Evolutionary conservation across 2,329 filamentous ascomycete species (phyloP).

Genomic region (Diplodia corticola): DNA sequence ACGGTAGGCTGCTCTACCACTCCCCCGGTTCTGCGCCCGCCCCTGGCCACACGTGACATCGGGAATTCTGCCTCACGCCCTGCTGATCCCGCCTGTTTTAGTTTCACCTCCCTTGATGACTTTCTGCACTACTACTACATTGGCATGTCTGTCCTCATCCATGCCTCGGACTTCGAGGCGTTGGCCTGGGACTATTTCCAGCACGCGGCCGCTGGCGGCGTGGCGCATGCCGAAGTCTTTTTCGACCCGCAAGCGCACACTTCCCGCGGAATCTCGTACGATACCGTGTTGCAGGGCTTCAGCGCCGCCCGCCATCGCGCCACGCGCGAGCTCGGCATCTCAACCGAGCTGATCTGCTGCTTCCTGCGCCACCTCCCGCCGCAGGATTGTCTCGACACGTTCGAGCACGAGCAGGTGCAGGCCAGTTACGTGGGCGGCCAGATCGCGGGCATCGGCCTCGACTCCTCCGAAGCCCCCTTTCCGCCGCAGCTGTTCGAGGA

Average conservation of each 20-base stretch:
- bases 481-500: constrained; percentile 58
- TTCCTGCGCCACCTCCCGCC: constrained; percentile 70
- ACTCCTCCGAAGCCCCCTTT: constrained; percentile 56
- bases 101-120: constrained; percentile 71
- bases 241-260: constrained; percentile 80
- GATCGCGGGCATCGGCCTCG: constrained; percentile 66
- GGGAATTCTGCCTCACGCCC: constrained; percentile 6
- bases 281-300: constrained; percentile 65
- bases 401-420: constrained; percentile 47
- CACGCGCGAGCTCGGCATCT: constrained; percentile 62
- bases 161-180: constrained; percentile 67
- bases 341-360: constrained; percentile 68
- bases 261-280: constrained; percentile 61
- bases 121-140: constrained; percentile 79
- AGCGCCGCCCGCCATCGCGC: constrained; percentile 61
- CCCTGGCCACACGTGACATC: neutral
- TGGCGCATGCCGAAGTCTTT: constrained; percentile 75
- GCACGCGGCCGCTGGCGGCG: constrained; percentile 62
- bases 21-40: neutral
- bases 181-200: constrained; percentile 72
- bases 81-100: constrained; percentile 16
- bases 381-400: constrained; percentile 54
- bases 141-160: constrained; percentile 68
- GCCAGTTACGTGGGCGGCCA: constrained; percentile 51
- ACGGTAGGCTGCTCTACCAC: constrained; percentile 28